phyloP scores from a whole-genome alignment of 192 early-diverging fungal species.

The Gaertneriomyces sp. region DNA sequence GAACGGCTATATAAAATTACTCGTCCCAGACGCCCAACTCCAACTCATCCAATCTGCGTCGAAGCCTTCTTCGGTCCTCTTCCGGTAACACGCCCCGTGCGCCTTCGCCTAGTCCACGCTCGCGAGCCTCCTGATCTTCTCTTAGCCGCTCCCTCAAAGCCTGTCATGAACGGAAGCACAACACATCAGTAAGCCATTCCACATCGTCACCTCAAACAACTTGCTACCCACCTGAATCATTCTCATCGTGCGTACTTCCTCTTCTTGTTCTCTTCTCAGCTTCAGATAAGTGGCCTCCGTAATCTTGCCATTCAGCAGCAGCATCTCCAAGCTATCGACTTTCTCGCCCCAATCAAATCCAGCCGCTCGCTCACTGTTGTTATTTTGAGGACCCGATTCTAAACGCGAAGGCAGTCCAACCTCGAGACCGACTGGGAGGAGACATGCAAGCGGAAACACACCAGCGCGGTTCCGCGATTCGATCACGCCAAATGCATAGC shows the following conservation, averaged over 20 bases:
- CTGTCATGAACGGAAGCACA: background rate
- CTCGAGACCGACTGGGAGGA: constrained; percentile 30
- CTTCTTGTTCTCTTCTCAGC: constrained; percentile 15
- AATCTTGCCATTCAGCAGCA: constrained; percentile 29
- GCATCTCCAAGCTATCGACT: constrained; percentile 34
- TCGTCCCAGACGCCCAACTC: constrained; percentile 25
- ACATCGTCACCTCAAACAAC: too few species aligned
- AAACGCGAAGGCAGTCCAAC: constrained; percentile 27
- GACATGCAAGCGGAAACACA: constrained; percentile 31
- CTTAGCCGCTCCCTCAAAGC: constrained; percentile 9
- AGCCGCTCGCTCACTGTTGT: background rate
- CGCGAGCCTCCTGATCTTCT: background rate
- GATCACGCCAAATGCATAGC: constrained; percentile 27
- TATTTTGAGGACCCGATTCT: constrained; percentile 19
- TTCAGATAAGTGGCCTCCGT: constrained; percentile 24
- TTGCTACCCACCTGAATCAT: too few species aligned
- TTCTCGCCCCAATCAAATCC: constrained; percentile 21
- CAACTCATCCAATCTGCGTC: constrained; percentile 34
- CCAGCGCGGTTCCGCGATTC: constrained; percentile 15
- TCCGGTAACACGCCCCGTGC: background rate
- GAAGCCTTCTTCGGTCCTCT: constrained; percentile 24
- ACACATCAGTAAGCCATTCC: too few species aligned
- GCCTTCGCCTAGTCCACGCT: too few species aligned
- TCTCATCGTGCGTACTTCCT: too few species aligned
- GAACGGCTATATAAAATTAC: too few species aligned